Evolutionary conservation across 139 green algal genomes (phyloP).

Genomic region (Zygnema cylindricum): DNA sequence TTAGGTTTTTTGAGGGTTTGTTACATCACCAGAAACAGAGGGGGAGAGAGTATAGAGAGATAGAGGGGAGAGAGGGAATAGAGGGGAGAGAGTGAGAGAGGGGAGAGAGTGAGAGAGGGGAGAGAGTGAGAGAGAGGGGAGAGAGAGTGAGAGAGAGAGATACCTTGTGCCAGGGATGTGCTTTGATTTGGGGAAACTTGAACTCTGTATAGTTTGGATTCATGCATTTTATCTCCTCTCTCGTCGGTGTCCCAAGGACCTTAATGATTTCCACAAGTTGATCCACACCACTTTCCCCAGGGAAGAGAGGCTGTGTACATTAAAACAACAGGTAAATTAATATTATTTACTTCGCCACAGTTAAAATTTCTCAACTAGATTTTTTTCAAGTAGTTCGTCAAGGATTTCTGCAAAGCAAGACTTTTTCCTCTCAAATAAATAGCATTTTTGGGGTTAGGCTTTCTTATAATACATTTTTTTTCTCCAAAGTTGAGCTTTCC

Average conservation of each 20-base stretch:
- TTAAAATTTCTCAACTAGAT: no score
- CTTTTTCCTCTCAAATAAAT: no score
- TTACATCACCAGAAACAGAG: background rate
- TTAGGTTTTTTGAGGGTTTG: no score
- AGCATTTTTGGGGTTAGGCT: no score
- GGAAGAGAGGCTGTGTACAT: slow-evolving; percentile 68
- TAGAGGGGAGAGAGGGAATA: background rate
- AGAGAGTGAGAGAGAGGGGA: no score
- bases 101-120: background rate
- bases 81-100: background rate
- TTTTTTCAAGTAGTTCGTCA: no score
- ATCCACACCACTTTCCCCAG: slow-evolving; percentile 94
- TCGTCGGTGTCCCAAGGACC: slow-evolving; percentile 89
- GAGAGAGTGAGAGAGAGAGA: no score
- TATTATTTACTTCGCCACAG: no score
- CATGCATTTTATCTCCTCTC: slow-evolving; percentile 97
- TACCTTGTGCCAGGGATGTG: slow-evolving; percentile 94
- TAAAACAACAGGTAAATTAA: no score
- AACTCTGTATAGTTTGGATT: slow-evolving; percentile 99
- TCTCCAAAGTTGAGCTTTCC: no score
- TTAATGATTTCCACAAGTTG: slow-evolving; percentile 99
- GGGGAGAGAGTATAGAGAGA: background rate
- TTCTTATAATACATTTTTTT: no score
- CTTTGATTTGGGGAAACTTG: slow-evolving; percentile 97
- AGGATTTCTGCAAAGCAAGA: no score